Percentiles rank a stretch among this genome's conserved stretches.
These are phyloP conservation scores for Apiotrichum gamsii DNA, from an alignment of 1,284 basidiomycete species.

Conservation along the genomic window DNA sequence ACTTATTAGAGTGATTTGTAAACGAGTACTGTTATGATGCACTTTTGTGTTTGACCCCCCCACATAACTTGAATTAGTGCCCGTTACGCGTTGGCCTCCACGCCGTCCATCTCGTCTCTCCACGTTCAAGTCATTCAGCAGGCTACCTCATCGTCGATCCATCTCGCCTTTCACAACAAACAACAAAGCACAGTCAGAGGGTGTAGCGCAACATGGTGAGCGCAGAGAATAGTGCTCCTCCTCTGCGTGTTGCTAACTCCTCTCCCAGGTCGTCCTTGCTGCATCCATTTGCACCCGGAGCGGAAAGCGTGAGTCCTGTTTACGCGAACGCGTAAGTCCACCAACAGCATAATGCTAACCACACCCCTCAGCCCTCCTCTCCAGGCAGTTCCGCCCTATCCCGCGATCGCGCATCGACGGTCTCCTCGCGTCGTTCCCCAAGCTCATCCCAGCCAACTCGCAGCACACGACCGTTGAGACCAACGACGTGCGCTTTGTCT, in stretches of 20 bases:
- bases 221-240: no score
- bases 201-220: conserved; percentile 9
- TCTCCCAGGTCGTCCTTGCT: conserved; percentile 55
- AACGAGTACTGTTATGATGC: no score
- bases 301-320: conserved; percentile 46
- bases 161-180: no score
- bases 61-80: no score
- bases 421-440: conserved; percentile 93
- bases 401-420: conserved; percentile 87
- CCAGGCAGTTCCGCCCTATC: conserved; percentile 94
- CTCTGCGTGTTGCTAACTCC: background rate
- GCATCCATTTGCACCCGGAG: conserved; percentile 71
- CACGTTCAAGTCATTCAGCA: background rate
- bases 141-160: background rate
- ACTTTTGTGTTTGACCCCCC: no score
- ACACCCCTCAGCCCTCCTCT: conserved; percentile 71
- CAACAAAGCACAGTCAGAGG: conserved; percentile 1
- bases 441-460: conserved; percentile 91
- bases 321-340: background rate
- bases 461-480: conserved; percentile 97
- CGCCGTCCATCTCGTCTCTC: background rate
- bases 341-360: background rate
- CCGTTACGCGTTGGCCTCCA: background rate
- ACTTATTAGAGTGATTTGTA: no score
- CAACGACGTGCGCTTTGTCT: conserved; percentile 90